Conservation (phyloP, 2,329 filamentous ascomycete species). For the Fusarium chlamydosporum region DNA sequence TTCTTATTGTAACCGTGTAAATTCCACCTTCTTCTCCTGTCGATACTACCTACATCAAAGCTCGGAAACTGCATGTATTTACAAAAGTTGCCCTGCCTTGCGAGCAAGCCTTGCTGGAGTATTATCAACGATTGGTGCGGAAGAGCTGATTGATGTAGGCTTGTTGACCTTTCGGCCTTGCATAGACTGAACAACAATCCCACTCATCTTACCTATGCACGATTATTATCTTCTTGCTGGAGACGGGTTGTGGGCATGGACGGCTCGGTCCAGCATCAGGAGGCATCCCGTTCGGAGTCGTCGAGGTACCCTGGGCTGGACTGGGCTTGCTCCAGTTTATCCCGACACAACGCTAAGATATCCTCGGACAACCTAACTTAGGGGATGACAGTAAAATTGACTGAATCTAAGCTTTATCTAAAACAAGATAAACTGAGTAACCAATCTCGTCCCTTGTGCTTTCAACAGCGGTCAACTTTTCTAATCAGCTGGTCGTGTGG, state of each 20-base stretch:
- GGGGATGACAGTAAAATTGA: too few species aligned
- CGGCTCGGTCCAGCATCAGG: constrained; percentile 15
- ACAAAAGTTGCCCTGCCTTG: not conserved
- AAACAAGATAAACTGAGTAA: too few species aligned
- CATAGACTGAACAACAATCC: not conserved
- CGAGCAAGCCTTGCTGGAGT: too few species aligned
- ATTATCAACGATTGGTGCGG: not conserved
- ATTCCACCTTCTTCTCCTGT: not conserved
- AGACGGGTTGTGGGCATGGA: not conserved
- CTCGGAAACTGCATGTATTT: not conserved
- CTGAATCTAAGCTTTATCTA: too few species aligned
- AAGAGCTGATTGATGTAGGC: not conserved
- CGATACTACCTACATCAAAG: too few species aligned
- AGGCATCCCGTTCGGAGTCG: not conserved
- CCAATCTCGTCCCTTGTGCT: too few species aligned
- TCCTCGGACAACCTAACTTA: not conserved
- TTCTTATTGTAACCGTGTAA: not conserved
- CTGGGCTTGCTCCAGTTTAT: too few species aligned
- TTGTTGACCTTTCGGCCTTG: not conserved
- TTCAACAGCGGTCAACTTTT: too few species aligned
- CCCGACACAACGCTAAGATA: not conserved
- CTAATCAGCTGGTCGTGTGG: too few species aligned
- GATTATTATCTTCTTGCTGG: not conserved
- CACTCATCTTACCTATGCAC: not conserved
- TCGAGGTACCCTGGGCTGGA: not conserved